These are phyloP conservation scores for Colletotrichum brevisporum DNA, from an alignment of 2,329 filamentous ascomycete genomes.

Conservation along the genomic window DNA sequence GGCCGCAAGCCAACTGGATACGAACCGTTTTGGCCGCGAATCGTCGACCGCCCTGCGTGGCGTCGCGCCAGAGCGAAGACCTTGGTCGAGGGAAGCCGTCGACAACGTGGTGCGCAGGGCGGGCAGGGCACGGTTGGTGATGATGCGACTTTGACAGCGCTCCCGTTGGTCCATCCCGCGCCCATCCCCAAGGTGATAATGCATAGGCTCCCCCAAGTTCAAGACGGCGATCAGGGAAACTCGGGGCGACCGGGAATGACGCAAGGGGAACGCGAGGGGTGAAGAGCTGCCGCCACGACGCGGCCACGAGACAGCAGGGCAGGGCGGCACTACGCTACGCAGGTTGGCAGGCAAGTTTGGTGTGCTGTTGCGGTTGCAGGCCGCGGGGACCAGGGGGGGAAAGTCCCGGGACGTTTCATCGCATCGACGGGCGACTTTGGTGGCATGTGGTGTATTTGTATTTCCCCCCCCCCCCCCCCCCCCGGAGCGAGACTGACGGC, in stretches of 20 bases:
- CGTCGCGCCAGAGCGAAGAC: conserved; percentile 7
- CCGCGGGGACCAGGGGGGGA: conserved; percentile 20
- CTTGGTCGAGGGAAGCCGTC: neutral
- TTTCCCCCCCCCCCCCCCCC: neutral
- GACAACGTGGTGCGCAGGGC: conserved; percentile 5
- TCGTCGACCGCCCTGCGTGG: conserved; percentile 10
- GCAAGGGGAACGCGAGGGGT: conserved; percentile 32
- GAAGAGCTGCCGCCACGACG: conserved; percentile 37
- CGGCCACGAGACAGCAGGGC: conserved; percentile 27
- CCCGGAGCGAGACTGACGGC: conserved; percentile 18
- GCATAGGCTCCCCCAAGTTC: neutral
- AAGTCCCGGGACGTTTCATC: conserved; percentile 32
- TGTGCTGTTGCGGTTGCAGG: conserved; percentile 21
- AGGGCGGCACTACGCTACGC: conserved; percentile 15
- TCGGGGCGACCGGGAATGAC: conserved; percentile 5
- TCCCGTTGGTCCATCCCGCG: conserved; percentile 13
- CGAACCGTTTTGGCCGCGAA: conserved; percentile 20
- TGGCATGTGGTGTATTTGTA: conserved; percentile 35
- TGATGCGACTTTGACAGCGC: conserved; percentile 22
- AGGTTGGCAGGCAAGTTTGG: neutral
- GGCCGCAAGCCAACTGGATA: conserved; percentile 24
- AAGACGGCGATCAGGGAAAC: conserved; percentile 6
- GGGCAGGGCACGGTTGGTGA: neutral
- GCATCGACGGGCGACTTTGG: conserved; percentile 1
- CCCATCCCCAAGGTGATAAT: neutral